Evolutionary conservation across 2,329 filamentous ascomycete species (phyloP), one percentile per base, ranked within the genome.

Genomic region (Teratosphaeria gauchensis): DNA sequence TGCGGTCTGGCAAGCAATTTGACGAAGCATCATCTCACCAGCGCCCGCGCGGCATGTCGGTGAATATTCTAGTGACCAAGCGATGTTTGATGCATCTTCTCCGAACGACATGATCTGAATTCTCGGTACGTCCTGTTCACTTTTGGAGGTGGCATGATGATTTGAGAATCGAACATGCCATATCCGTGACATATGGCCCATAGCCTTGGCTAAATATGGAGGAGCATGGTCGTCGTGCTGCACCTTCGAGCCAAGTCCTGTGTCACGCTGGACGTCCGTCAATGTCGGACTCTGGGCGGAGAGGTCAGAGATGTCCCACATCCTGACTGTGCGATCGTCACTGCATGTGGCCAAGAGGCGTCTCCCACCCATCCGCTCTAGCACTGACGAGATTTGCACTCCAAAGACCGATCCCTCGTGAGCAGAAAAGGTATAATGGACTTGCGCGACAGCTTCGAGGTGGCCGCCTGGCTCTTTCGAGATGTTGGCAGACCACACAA

Each of bases 371-470:
- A 55, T 28, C 16, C 3, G 32, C n/a, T 71, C 62, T 24, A 74
- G 64, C 6, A 62, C 61, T 21, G 86, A 72, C 0, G 90, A 95
- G 38, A 97, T 87, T 33, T 85, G 81, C 2, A 99, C 88, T 1
- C 90, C 92, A 65, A 96, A 99, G 31, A 99, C 87, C 0, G 92
- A 96, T 0, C 94, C 94, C 68, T 96, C 91, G 68, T 99, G 94
- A 0, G 83, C 84, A 8, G 78, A 78, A 66, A 86, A 85, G 51
- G 80, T 77, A 63, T 81, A 78, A 64, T 84, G 81, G 14, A 80
- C 76, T 4, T 72, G 74, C 14, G 75, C 71, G 28, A 63, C 62
- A 31, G 69, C 69, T 38, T 64, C 54, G 9, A 62, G 33, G 8
- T 32, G 30, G 19, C 58, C 56, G 19, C 19, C 9, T 11, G 53